Evolutionary conservation across 139 green algal genomes (phyloP), one percentile per base, ranked within the genome.

Genomic region (Chlamydomonas asymmetrica): DNA sequence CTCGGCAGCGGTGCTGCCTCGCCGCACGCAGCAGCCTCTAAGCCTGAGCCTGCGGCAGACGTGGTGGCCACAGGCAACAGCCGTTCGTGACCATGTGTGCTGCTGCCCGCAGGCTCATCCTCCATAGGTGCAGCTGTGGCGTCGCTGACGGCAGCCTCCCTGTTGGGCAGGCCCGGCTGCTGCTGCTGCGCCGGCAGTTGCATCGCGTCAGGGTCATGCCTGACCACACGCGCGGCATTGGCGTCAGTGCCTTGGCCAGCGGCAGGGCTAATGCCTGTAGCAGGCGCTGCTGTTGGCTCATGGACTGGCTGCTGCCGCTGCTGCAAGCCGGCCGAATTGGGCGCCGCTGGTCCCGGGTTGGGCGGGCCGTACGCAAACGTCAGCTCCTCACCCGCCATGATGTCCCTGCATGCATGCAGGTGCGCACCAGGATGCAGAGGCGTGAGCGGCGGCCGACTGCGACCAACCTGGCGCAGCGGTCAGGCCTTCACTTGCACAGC

Each of bases 301-400:
- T 0, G 52, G 18, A 7, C 23, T 54, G 1, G 8, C 29, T 66
- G 32, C 16, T 4, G 40, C 5, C 20, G 41, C 10, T 16, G 5
- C 27, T 20, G 8, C 9, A 16, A 1, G 20, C 25, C 27, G 25
- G 16, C 13, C 35, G 4, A 20, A 23, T 4, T 6, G 22, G 25
- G 38, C 7, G 52, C 5, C 49, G 23, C 25, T 9, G 41, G n/a
- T 65, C 45, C 4, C 10, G n/a, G 38, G 38, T 82, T 82, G 1
- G 81, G 81, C 0, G 63, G n/a, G 16, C 89, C 89, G 66, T 95
- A 94, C 2, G 29, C 20, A 29, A 84, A 92, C 0, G 86, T 93
- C 2, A 95, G 57, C 75, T 95, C 90, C 39, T 89, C 84, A 0
- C 81, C 84, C 2, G 34, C 2, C 0, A 22, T 3, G 2, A 94